A percentile compares a stretch with the other conserved stretches of the same genome.
Conservation (phyloP, 2,329 filamentous ascomycete species). For the Monosporascus sp. region DNA sequence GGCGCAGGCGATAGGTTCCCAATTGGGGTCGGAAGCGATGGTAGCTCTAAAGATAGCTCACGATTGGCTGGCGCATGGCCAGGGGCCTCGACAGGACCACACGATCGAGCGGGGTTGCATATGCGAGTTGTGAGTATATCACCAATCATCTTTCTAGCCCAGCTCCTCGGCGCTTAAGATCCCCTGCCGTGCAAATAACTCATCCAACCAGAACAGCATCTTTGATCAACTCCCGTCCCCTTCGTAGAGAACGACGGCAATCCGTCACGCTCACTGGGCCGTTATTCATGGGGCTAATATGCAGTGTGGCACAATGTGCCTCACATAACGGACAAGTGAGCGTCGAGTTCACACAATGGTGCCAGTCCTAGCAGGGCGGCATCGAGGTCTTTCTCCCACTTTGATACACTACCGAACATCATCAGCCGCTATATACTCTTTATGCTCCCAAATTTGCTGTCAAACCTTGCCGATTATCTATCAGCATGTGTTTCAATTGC, state of each 20-base stretch:
- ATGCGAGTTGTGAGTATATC: slow-evolving; percentile 10
- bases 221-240: slow-evolving; percentile 14
- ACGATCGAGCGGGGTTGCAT: slow-evolving; percentile 19
- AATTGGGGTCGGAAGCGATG: slow-evolving; percentile 11
- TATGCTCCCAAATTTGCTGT: slow-evolving; percentile 37
- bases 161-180: slow-evolving; percentile 24
- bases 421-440: slow-evolving; percentile 56
- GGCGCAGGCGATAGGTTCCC: background rate
- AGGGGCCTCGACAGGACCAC: slow-evolving; percentile 5
- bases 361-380: slow-evolving; percentile 30
- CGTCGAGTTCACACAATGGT: slow-evolving; percentile 35
- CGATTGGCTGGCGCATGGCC: background rate
- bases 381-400: slow-evolving; percentile 24
- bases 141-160: slow-evolving; percentile 22
- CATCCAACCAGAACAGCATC: slow-evolving; percentile 26
- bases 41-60: slow-evolving; percentile 7
- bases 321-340: slow-evolving; percentile 35
- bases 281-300: slow-evolving; percentile 31
- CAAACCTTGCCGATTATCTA: slow-evolving; percentile 41
- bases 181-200: slow-evolving; percentile 20
- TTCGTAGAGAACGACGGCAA: slow-evolving; percentile 20
- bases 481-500: slow-evolving; percentile 48
- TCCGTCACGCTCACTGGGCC: slow-evolving; percentile 29
- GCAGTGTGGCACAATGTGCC: slow-evolving; percentile 26
- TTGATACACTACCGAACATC: slow-evolving; percentile 41